Percentiles rank a stretch among this genome's conserved stretches.
Evolutionary conservation across 371 early-diverging fungal genomes (phyloP).

Genomic region (Circinella umbellata): DNA sequence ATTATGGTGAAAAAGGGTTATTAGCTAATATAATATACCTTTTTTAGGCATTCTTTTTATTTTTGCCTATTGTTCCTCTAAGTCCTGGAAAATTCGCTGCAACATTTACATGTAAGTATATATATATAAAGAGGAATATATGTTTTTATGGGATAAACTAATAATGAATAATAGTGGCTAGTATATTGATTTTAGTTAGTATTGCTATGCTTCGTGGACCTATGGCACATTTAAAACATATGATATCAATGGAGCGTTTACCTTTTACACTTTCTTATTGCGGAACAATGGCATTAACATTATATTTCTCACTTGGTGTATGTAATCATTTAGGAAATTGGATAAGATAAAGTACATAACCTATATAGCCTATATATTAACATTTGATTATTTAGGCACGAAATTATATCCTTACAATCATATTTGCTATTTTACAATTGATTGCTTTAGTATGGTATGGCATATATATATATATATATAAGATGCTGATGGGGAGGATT

Average conservation of each 20-base stretch:
- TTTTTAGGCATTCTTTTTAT: constrained; percentile 50
- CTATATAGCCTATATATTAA: too few species aligned
- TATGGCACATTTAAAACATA: constrained; percentile 61
- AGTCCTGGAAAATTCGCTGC: constrained; percentile 67
- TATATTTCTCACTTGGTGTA: constrained; percentile 66
- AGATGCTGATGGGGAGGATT: not conserved
- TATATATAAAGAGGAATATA: not conserved
- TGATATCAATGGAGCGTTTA: constrained; percentile 61
- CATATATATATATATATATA: not conserved
- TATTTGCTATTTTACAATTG: constrained; percentile 63
- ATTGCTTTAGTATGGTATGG: constrained; percentile 63
- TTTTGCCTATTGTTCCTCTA: constrained; percentile 46
- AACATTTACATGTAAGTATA: constrained; percentile 61
- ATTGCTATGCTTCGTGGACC: constrained; percentile 72
- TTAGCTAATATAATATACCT: too few species aligned
- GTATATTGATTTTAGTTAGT: constrained; percentile 53
- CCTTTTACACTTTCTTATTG: constrained; percentile 66
- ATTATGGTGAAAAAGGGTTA: too few species aligned
- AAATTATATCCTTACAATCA: constrained; percentile 55
- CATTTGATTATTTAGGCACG: constrained; percentile 34
- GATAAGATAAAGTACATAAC: too few species aligned
- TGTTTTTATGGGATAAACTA: too few species aligned
- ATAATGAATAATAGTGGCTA: constrained; percentile 36
- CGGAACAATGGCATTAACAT: constrained; percentile 64
- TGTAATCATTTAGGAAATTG: constrained; percentile 9